These are phyloP conservation scores for Melampsora americana DNA, from an alignment of 1,284 basidiomycete species.

Conservation along the genomic window DNA sequence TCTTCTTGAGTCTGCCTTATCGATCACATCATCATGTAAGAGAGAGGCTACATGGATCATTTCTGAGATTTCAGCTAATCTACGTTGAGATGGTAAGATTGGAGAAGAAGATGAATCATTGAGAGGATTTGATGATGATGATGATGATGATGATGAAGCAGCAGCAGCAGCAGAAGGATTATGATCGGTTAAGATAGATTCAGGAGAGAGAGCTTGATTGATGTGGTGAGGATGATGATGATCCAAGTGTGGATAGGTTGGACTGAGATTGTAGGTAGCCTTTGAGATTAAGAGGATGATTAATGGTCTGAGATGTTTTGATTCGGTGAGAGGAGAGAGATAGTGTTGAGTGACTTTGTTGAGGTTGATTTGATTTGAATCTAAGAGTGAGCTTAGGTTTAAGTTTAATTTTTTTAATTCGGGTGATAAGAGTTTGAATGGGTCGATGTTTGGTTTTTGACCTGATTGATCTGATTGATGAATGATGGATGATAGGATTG, in stretches of 20 bases:
- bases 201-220: slow-evolving; percentile 20
- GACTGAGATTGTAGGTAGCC: slow-evolving; percentile 78
- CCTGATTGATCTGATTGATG: neutral
- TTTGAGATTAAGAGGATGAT: slow-evolving; percentile 85
- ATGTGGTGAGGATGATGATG: neutral
- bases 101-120: neutral
- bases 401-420: slow-evolving; percentile 73
- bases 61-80: slow-evolving; percentile 93
- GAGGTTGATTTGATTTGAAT: slow-evolving; percentile 81
- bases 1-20: slow-evolving; percentile 76
- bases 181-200: slow-evolving; percentile 22
- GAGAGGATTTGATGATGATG: neutral
- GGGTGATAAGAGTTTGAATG: slow-evolving; percentile 66
- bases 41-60: slow-evolving; percentile 98
- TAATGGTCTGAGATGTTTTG: slow-evolving; percentile 83
- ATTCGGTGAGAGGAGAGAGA: slow-evolving; percentile 67
- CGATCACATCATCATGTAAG: slow-evolving; percentile 92
- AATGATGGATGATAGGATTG: neutral
- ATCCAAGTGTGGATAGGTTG: too few relatives aligned
- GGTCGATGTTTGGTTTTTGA: slow-evolving; percentile 57
- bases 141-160: too few relatives aligned
- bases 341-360: slow-evolving; percentile 88
- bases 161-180: neutral
- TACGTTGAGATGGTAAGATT: slow-evolving; percentile 77
- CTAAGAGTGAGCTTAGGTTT: slow-evolving; percentile 74